These are phyloP conservation scores for Stephania cephalantha DNA, from an alignment of 164 flowering plant species.

Conservation along the genomic window DNA sequence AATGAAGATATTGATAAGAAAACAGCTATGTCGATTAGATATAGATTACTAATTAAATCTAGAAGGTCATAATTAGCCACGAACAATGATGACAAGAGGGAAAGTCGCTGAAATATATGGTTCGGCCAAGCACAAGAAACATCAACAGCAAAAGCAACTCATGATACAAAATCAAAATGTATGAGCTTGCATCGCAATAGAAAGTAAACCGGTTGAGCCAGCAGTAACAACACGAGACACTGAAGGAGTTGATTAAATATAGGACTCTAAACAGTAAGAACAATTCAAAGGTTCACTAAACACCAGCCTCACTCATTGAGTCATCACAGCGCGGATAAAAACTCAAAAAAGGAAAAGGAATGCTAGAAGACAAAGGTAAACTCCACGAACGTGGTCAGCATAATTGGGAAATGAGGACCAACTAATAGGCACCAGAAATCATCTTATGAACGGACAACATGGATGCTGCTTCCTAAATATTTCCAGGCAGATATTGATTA, in stretches of 20 bases:
- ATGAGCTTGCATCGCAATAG: not conserved
- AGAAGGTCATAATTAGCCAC: too few relatives aligned
- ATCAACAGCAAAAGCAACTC: not conserved
- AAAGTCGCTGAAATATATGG: not conserved
- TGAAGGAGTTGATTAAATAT: not conserved
- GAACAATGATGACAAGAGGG: too few relatives aligned
- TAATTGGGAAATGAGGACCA: too few relatives aligned
- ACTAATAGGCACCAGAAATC: not conserved
- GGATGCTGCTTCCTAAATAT: not conserved
- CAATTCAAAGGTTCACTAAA: not conserved
- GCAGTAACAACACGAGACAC: not conserved
- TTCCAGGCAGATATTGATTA: not conserved
- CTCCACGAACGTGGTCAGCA: too few relatives aligned
- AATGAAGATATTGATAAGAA: not conserved
- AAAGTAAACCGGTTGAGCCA: not conserved
- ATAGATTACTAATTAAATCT: not conserved
- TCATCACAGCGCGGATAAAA: too few relatives aligned
- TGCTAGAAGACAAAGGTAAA: too few relatives aligned
- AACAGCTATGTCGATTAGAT: not conserved
- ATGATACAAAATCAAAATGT: not conserved
- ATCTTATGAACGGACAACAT: not conserved
- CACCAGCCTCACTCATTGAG: not conserved
- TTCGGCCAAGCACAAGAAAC: not conserved
- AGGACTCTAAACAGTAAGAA: not conserved
- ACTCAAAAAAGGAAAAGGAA: not conserved